Conservation (phyloP, 2,329 filamentous ascomycete species). For the Alternaria gansuensis region DNA sequence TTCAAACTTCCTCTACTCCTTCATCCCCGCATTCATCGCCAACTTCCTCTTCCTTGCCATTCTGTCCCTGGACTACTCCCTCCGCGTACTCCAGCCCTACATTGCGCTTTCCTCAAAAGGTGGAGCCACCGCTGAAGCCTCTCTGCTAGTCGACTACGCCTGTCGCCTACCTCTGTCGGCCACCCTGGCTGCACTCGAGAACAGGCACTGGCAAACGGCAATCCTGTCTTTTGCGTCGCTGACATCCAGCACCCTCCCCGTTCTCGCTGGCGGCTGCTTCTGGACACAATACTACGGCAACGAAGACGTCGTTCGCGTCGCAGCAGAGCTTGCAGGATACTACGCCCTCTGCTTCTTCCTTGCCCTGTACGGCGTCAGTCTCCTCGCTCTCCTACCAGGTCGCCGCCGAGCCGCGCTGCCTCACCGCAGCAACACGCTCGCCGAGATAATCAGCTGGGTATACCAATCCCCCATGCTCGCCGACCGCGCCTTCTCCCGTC, state of each 20-base stretch:
- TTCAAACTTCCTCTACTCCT: constrained; percentile 87
- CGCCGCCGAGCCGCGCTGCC: constrained; percentile 72
- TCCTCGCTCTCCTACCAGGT: constrained; percentile 66
- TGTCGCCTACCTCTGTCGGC: constrained; percentile 70
- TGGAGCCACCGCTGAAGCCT: constrained; percentile 69
- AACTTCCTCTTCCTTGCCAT: constrained; percentile 73
- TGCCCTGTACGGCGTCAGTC: constrained; percentile 71
- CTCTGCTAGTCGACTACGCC: constrained; percentile 75
- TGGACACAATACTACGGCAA: constrained; percentile 71
- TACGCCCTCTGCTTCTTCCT: constrained; percentile 77
- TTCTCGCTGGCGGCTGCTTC: constrained; percentile 75
- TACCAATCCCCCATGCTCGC: constrained; percentile 74
- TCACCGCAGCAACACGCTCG: constrained; percentile 75
- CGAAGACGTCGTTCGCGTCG: constrained; percentile 59
- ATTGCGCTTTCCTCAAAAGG: constrained; percentile 66
- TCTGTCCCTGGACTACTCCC: constrained; percentile 70
- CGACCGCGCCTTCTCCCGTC: constrained; percentile 76
- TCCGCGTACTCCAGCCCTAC: constrained; percentile 75
- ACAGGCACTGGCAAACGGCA: constrained; percentile 72
- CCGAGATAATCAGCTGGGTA: constrained; percentile 80
- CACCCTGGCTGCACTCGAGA: constrained; percentile 65
- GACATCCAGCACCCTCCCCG: constrained; percentile 69
- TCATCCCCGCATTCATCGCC: constrained; percentile 74
- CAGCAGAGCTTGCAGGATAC: constrained; percentile 76
- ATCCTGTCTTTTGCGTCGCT: constrained; percentile 67